Evolutionary conservation across 768 basidiomycete genomes (phyloP), one percentile per base, ranked within the genome.

Genomic region (Trichaptum fuscoviolaceum): DNA sequence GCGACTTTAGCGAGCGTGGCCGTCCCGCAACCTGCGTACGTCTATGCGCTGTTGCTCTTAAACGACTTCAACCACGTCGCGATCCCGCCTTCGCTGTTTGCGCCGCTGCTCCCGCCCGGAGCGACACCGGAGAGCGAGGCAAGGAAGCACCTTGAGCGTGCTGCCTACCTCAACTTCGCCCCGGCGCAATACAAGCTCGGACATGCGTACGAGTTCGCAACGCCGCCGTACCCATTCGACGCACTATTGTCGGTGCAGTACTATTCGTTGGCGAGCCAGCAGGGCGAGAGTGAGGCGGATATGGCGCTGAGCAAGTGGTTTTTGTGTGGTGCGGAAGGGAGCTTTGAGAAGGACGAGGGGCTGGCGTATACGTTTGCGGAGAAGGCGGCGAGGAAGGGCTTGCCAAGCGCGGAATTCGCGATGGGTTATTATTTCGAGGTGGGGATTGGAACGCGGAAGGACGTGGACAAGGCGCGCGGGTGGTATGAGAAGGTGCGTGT

Each of bases 251-350:
- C 88, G 64, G 95, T 99, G 24, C 93, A 96, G 74, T 98, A 93
- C 74, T 98, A 98, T 76, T 83, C 81, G 8, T 80, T 91, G 15
- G 93, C 92, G 0, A 89, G 87, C 66, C 90, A 96, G 76, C 86
- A 90, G 67, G 92, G 93, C 35, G 93, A 97, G 75, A 82, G 85
- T 25, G 95, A 98, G 75, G 96, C 96, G 0, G 95, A 99, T 74
- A 96, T 98, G 95, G 96, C 95, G 1, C 83, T 98, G 64, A 89
- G 87, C 76, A 98, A 97, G 77, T 99, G 96, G 96, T 98, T 97
- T 81, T 78, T 99, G 62, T 96, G 95, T 73, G 96, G 96, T 3
- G 87, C 89, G 0, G 82, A 84, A 36, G 85, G 85, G 8, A 78
- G 81, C 17, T 95, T 97, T 70, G 92, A 92, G 52, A 94, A 95